Conservation (phyloP, 306 rosid genomes). For the Purshia tridentata region DNA sequence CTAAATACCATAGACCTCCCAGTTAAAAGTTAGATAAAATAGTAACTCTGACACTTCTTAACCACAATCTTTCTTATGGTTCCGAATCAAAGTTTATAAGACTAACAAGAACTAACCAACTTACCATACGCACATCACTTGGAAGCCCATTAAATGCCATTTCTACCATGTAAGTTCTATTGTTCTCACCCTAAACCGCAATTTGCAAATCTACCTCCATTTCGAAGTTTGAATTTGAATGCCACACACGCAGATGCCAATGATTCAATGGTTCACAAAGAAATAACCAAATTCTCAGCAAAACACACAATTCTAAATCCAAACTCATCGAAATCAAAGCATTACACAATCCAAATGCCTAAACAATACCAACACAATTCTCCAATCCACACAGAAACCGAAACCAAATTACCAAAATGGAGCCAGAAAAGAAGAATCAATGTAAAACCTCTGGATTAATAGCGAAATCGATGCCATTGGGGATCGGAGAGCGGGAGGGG, state of each 20-base stretch:
- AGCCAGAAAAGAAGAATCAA: neutral
- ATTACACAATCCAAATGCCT: neutral
- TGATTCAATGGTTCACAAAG: neutral
- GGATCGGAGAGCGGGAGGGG: constrained; percentile 42
- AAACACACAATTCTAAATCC: neutral
- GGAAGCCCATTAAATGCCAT: neutral
- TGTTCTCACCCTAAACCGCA: neutral
- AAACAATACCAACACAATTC: constrained; percentile 10
- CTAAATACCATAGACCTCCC: neutral
- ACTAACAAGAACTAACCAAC: neutral
- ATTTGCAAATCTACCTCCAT: constrained; percentile 5
- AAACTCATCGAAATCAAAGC: neutral
- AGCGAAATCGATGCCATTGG: constrained; percentile 54
- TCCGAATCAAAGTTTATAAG: neutral
- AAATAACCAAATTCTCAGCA: constrained; percentile 9
- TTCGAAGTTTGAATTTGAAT: neutral
- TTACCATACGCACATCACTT: neutral
- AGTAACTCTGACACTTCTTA: neutral
- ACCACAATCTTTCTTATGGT: neutral
- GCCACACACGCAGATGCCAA: neutral
- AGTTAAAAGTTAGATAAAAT: neutral
- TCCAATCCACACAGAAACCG: neutral
- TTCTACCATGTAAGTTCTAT: neutral
- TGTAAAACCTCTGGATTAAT: constrained; percentile 51
- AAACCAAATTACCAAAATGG: neutral